These are phyloP conservation scores for Populus trichocarpa DNA, from an alignment of 441 rosid genomes.

Conservation along the genomic window DNA sequence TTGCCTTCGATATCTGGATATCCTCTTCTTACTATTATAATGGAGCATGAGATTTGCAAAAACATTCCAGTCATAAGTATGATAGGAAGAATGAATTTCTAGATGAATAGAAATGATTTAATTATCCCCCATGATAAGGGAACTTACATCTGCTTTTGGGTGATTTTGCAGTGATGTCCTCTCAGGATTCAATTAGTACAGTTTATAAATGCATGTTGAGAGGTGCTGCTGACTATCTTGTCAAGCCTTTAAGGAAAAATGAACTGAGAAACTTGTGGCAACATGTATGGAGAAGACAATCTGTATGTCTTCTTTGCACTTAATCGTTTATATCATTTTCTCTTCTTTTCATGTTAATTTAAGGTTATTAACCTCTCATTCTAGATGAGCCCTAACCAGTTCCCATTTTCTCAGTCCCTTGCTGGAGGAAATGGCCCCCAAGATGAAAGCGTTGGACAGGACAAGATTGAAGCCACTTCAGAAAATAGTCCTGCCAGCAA, in stretches of 20 bases:
- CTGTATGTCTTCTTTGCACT: slow-evolving; percentile 41
- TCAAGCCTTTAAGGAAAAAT: slow-evolving; percentile 86
- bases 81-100: slow-evolving; percentile 14
- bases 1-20: slow-evolving; percentile 87
- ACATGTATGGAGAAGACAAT: slow-evolving; percentile 92
- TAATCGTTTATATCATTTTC: neutral
- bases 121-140: neutral
- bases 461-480: slow-evolving; percentile 62
- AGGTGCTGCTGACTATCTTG: slow-evolving; percentile 93
- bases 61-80: slow-evolving; percentile 91
- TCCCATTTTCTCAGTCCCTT: slow-evolving; percentile 34
- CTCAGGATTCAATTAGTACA: slow-evolving; percentile 70
- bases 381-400: slow-evolving; percentile 24
- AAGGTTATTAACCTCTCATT: neutral
- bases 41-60: slow-evolving; percentile 86
- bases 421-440: slow-evolving; percentile 27
- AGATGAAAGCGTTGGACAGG: slow-evolving; percentile 69
- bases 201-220: slow-evolving; percentile 92
- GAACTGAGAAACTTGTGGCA: slow-evolving; percentile 95
- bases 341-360: neutral
- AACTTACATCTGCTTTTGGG: slow-evolving; percentile 7
- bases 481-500: slow-evolving; percentile 64
- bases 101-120: neutral
- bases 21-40: slow-evolving; percentile 71
- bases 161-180: slow-evolving; percentile 87